These are phyloP conservation scores for Boletus semigastroideus DNA, from an alignment of 1,284 basidiomycete genomes.

Conservation along the genomic window DNA sequence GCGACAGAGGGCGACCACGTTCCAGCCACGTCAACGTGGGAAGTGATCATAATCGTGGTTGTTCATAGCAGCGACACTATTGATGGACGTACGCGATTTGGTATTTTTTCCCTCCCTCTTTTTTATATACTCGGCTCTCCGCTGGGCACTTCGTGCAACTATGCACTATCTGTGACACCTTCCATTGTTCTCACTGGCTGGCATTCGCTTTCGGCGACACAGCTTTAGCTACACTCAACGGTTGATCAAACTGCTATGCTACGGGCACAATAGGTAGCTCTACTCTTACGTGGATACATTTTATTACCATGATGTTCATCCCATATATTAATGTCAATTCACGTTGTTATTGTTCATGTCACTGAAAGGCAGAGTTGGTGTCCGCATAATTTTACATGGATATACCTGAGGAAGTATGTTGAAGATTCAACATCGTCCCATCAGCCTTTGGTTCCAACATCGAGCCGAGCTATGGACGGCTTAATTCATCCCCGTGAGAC, in stretches of 20 bases:
- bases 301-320: constrained; percentile 29
- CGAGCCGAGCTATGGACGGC: not conserved
- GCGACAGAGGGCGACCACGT: constrained; percentile 26
- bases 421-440: not conserved
- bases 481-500: not conserved
- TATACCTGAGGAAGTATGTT: constrained; percentile 2
- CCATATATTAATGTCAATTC: constrained; percentile 17
- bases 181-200: constrained; percentile 3
- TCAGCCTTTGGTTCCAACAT: not conserved
- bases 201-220: constrained; percentile 7
- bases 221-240: constrained; percentile 2
- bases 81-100: not conserved
- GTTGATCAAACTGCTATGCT: constrained; percentile 10
- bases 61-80: constrained; percentile 2
- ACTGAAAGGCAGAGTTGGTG: constrained; percentile 18
- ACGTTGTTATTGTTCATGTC: constrained; percentile 17
- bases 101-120: not conserved
- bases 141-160: constrained; percentile 6
- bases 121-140: constrained; percentile 1
- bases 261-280: constrained; percentile 19
- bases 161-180: constrained; percentile 1
- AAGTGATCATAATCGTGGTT: constrained; percentile 10
- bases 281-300: constrained; percentile 22
- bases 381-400: constrained; percentile 11
- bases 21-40: constrained; percentile 15